Evolutionary conservation across 495 filamentous ascomycete species (phyloP), one percentile per base, ranked within the genome.

Genomic region (Penicillium riverlandense): DNA sequence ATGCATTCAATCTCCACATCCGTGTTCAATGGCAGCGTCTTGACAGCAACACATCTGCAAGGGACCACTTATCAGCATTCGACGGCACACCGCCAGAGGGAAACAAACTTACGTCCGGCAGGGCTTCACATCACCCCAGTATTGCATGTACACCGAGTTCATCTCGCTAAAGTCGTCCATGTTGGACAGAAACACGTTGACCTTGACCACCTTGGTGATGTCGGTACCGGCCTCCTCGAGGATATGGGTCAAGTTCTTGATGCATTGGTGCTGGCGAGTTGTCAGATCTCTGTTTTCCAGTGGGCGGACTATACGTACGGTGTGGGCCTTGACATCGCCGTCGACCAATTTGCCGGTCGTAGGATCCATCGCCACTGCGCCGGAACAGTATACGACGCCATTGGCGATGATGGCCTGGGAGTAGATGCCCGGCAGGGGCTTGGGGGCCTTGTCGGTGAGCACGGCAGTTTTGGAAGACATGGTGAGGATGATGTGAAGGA

Each of bases 1-100:
- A 74, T 79, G 51, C 78, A 84, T 59, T 86, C 82, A 55, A 88
- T 84, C 66, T 86, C 83, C 11, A 88, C 80, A 66, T 85, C 81
- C 8, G 80, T 81, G 12, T 74, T 72, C 14, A 83, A 59, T 1
- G 83, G 82, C 41, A 85, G 62, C 35, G 78, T 77, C 55, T 80
- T 72, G 15, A 85, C 83, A 6, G 81, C 82, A 33, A 87, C 80
- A 52, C 83, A 86, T 30, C 57, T 67, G 44, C 8, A 40, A 22
- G 22, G 2, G 33, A 31, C 8, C 11, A 46, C 35, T 53, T 22
- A 53, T 34, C 32, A 39, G 13, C 12, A 8, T n/a, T 12, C 10
- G 9, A 38, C 30, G 40, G 31, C 32, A 34, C 13, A 36, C 34
- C 11, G 12, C 13, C 10, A 38, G 35, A 45, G 12, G 28, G 29